These are phyloP conservation scores for Trichodelitschia bisporula DNA, from an alignment of 495 filamentous ascomycete genomes.

Conservation along the genomic window DNA sequence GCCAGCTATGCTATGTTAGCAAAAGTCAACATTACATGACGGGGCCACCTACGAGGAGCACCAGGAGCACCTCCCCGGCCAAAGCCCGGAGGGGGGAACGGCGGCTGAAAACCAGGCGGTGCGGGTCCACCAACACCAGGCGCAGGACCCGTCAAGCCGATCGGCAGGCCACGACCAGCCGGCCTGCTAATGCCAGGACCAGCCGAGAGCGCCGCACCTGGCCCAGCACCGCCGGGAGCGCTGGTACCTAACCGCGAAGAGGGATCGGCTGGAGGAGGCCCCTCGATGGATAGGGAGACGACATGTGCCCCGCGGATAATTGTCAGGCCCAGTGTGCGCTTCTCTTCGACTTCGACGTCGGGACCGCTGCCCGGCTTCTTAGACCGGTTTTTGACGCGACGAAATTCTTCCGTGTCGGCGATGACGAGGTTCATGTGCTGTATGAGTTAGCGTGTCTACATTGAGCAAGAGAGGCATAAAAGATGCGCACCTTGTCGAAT, in stretches of 20 bases:
- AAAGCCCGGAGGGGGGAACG: slow-evolving; percentile 30
- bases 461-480: slow-evolving; percentile 1
- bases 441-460: slow-evolving; percentile 6
- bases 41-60: slow-evolving; percentile 13
- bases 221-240: slow-evolving; percentile 38
- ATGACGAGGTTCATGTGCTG: slow-evolving; percentile 99
- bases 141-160: slow-evolving; percentile 72
- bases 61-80: slow-evolving; percentile 45
- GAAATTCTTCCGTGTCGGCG: slow-evolving; percentile 97
- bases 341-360: slow-evolving; percentile 75
- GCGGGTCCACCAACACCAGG: slow-evolving; percentile 65
- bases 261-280: slow-evolving; percentile 86
- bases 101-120: slow-evolving; percentile 25
- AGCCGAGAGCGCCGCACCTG: slow-evolving; percentile 37
- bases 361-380: slow-evolving; percentile 52
- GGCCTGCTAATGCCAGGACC: slow-evolving; percentile 83
- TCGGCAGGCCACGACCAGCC: slow-evolving; percentile 71
- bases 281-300: slow-evolving; percentile 83
- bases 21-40: slow-evolving; percentile 24
- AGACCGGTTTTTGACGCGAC: slow-evolving; percentile 39
- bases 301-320: slow-evolving; percentile 89
- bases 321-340: slow-evolving; percentile 80
- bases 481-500: slow-evolving; percentile 62
- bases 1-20: slow-evolving; percentile 8
- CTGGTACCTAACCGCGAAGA: slow-evolving; percentile 65